Conservation (phyloP, 768 basidiomycete genomes). For the Dioszegia aurantiaca region DNA sequence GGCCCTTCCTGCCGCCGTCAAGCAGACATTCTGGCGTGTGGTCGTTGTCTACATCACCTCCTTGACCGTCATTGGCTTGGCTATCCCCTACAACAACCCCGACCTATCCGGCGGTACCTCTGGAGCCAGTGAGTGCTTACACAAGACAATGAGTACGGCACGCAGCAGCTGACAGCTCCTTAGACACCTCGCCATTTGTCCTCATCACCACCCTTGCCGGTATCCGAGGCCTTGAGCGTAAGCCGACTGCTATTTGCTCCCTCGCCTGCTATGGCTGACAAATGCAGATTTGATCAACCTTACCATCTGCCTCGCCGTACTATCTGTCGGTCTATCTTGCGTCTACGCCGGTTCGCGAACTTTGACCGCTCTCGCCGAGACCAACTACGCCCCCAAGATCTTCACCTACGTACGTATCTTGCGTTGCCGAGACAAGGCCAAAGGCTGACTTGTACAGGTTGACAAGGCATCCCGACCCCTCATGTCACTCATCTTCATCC, state of each 20-base stretch:
- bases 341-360: conserved; percentile 48
- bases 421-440: no score
- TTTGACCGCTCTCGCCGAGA: conserved; percentile 61
- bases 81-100: conserved; percentile 58
- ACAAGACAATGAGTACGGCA: neutral
- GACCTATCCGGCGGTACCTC: conserved; percentile 58
- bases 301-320: conserved; percentile 60
- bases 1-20: conserved; percentile 67
- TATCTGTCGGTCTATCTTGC: conserved; percentile 47
- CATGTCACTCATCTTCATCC: conserved; percentile 67
- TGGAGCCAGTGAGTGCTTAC: conserved; percentile 29
- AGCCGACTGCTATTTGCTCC: no score
- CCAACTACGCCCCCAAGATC: conserved; percentile 64
- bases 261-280: no score
- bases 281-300: conserved; percentile 60
- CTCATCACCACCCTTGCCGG: conserved; percentile 75
- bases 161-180: neutral
- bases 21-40: conserved; percentile 70
- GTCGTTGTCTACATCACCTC: conserved; percentile 61
- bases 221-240: conserved; percentile 35
- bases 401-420: conserved; percentile 59
- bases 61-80: conserved; percentile 80
- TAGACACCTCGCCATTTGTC: conserved; percentile 58
- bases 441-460: no score
- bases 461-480: conserved; percentile 57